Percentiles rank a stretch among this genome's conserved stretches.
Conservation (phyloP, 306 rosid species). For the Ormosia emarginata region DNA sequence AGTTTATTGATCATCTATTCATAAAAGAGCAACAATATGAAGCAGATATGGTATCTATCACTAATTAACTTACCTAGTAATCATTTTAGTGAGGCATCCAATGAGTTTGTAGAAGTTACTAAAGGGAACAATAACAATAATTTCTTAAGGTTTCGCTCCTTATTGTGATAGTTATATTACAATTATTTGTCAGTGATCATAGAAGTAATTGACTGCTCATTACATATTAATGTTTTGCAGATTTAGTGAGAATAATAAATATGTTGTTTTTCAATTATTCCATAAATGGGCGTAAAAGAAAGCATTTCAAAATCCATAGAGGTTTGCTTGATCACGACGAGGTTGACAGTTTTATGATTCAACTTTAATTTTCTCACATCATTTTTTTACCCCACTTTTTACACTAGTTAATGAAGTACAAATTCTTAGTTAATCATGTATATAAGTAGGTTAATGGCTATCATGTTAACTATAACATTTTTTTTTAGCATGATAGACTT, state of each 20-base stretch:
- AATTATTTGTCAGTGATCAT: neutral
- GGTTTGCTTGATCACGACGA: conserved; percentile 39
- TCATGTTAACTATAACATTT: too few species aligned
- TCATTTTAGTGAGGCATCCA: conserved; percentile 16
- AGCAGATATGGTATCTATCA: conserved; percentile 26
- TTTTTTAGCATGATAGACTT: too few species aligned
- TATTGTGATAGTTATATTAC: neutral
- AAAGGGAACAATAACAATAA: conserved; percentile 33
- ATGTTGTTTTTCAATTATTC: conserved; percentile 56
- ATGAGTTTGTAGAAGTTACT: conserved; percentile 26
- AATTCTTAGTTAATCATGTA: too few species aligned
- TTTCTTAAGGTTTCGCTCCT: conserved; percentile 50
- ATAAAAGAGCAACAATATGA: conserved; percentile 9
- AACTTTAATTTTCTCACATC: too few species aligned
- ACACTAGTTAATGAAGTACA: too few species aligned
- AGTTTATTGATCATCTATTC: neutral
- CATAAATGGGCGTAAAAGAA: conserved; percentile 69
- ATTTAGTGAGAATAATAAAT: conserved; percentile 55
- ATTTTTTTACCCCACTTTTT: too few species aligned
- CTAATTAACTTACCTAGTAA: conserved; percentile 18
- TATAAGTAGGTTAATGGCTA: too few species aligned
- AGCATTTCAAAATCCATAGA: conserved; percentile 69
- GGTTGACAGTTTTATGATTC: too few species aligned
- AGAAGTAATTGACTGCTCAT: neutral
- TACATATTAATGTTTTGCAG: conserved; percentile 26